Base-by-base conservation (phyloP, 129 eudicot species). In the Chrysanthemum seticuspe region DNA sequence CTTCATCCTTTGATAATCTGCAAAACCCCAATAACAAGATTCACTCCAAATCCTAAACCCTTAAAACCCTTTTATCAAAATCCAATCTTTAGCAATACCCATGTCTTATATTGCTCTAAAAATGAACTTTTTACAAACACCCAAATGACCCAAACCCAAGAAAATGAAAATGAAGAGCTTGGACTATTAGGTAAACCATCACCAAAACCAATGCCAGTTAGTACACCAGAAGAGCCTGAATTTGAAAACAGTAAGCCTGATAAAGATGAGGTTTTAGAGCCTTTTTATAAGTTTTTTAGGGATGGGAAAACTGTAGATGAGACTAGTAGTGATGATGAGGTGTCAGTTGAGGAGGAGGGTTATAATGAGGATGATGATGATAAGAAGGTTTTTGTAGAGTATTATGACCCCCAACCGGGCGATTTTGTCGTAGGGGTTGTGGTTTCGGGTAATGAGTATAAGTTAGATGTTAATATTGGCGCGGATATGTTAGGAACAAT, bases 351-450 rank as follows among this genome's bases (percentile, higher is more conserved):
- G 29, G 88, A 66, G 36, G 81, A 72, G 34, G 72, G n/a, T 23
- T 67, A 59, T 47, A 44, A 16, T 27, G 79, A 62, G 2, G 74
- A 74, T 40, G 81, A 75, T 40, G 81, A 75, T 62, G 51, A 45
- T 52, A 78, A 72, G 57, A 85, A 80, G 81, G 85, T 94, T 36
- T 80, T 61, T 47, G 92, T 90, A n/a, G 98, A 86, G 79, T 94
- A 94, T 88, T 94, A 94, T 79, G 97, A 94, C 36, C 98, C 98
- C 0, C 83, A 88, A 63, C 74, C 85, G 1, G 98, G 98, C 6
- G 96, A 94, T 94, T 90, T 88, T 40, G 97, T 90, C 8, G 91
- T 94, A 6, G 98, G 98, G 40, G 97, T 90, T 1, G 98, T 94
- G 53, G 93, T 94, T 75, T 90, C 91, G 5, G 98, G 98, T 13